Percentiles rank a stretch among this genome's conserved stretches.
phyloP scores from a whole-genome alignment of 768 basidiomycete species.

The Termitomyces sp. region DNA sequence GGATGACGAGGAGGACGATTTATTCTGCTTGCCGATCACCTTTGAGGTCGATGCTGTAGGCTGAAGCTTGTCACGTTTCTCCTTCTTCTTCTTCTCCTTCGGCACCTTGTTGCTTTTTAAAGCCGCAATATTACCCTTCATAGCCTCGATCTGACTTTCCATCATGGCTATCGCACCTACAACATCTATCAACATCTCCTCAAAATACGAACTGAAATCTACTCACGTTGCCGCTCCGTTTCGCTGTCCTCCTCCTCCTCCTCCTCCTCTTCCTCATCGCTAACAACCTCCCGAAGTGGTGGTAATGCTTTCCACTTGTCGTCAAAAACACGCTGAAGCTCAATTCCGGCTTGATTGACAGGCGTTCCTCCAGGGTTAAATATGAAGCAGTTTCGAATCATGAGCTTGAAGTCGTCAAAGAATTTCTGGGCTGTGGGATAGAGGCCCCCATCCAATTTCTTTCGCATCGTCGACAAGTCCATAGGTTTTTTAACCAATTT shows the following conservation, averaged over 20 bases:
- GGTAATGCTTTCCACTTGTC: conserved; percentile 88
- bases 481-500: conserved; percentile 92
- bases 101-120: conserved; percentile 49
- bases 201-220: conserved; percentile 1
- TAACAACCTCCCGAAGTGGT: conserved; percentile 43
- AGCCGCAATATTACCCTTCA: conserved; percentile 62
- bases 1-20: conserved; percentile 28
- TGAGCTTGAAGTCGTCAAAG: conserved; percentile 86
- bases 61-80: conserved; percentile 43
- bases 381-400: conserved; percentile 89
- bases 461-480: conserved; percentile 87
- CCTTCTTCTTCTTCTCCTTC: conserved; percentile 70
- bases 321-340: conserved; percentile 84
- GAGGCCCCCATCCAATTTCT: conserved; percentile 71
- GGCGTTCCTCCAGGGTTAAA: conserved; percentile 89
- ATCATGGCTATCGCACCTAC: conserved; percentile 69
- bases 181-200: conserved; percentile 16
- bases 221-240: conserved; percentile 64
- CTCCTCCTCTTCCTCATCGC: conserved; percentile 62
- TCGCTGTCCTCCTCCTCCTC: conserved; percentile 67
- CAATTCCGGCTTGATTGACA: conserved; percentile 81
- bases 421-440: conserved; percentile 80
- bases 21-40: conserved; percentile 41
- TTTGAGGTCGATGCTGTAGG: conserved; percentile 65
- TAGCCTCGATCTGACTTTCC: conserved; percentile 77